Percentiles rank a stretch among this genome's conserved stretches.
Conservation (phyloP, 225 moss, liverwort and hornwort genomes). For the Ulota crispa region DNA sequence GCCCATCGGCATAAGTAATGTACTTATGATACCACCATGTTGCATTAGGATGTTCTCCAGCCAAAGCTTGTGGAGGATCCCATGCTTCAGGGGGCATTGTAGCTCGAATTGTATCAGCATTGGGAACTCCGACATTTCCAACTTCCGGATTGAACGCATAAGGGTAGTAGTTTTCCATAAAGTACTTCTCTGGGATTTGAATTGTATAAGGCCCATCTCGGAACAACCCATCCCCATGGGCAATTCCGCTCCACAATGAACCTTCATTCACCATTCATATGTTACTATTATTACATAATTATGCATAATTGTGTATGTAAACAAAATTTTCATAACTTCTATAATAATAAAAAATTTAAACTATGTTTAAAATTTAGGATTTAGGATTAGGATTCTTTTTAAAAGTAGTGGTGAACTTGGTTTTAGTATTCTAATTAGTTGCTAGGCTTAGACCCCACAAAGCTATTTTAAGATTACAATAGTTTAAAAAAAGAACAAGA, state of each 20-base stretch:
- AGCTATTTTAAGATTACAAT: too few relatives aligned
- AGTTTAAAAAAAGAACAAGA: too few relatives aligned
- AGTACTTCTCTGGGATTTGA: constrained; percentile 76
- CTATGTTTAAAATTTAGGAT: not conserved
- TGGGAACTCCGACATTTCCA: constrained; percentile 72
- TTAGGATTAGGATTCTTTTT: too few relatives aligned
- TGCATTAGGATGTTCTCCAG: constrained; percentile 60
- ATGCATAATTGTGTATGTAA: too few relatives aligned
- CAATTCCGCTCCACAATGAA: constrained; percentile 86
- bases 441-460: too few relatives aligned
- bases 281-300: accelerated
- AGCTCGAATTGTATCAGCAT: constrained; percentile 66
- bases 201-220: constrained; percentile 77
- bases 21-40: constrained; percentile 87
- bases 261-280: constrained; percentile 24
- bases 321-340: too few relatives aligned
- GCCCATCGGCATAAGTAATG: constrained; percentile 61
- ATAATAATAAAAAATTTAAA: too few relatives aligned
- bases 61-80: constrained; percentile 53
- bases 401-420: too few relatives aligned
- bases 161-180: constrained; percentile 47
- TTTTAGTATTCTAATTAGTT: too few relatives aligned
- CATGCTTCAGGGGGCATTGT: constrained; percentile 73
- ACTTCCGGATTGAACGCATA: constrained; percentile 83
- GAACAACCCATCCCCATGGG: constrained; percentile 67